Evolutionary conservation across 2,329 filamentous ascomycete species (phyloP), one percentile per base, ranked within the genome.

Genomic region (Arthroderma sp.): DNA sequence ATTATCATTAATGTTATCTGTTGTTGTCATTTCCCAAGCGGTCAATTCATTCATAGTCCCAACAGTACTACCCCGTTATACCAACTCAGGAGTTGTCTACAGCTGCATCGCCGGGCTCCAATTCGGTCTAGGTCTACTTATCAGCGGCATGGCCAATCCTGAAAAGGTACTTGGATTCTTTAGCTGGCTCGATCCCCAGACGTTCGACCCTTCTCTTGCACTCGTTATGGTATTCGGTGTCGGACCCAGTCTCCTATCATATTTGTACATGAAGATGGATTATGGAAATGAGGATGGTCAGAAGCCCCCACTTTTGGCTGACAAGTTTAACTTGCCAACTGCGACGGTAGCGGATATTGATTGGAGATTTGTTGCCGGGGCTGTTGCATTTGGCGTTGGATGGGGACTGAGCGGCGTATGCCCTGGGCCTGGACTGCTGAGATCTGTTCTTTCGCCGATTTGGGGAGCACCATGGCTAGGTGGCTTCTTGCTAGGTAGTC

Each of bases 341-440:
- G 72, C 73, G 19, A 76, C 72, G 0, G 64, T 76, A 13, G 69
- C 69, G 17, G 76, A 79, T 61, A 74, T 77, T 11, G 74, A 79
- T 62, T 72, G 68, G 68, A 73, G 68, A 39, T 77, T 80, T 62
- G 61, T 80, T 11, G 63, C 68, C 2, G 78, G 78, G 1, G 73
- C 76, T 2, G 68, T 67, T 19, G 68, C 70, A 1, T 81, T 80
- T 65, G 78, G 78, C 0, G 55, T 79, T 25, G 76, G 73, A 0
- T 81, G 78, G 77, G 78, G 78, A 0, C 61, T 78, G 59, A 69
- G 67, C 11, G 78, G 78, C 1, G 72, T 76, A 1, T 80, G 78
- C 64, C 78, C 78, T 9, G 78, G 78, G 0, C 77, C 78, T 7
- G 77, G 75, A 0, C 65, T 78, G 15, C 59, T 80, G 62, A 73